Percentiles rank a stretch among this genome's conserved stretches.
Conservation (phyloP, 2,329 filamentous ascomycete genomes). For the Tolypocladium pustulatum region DNA sequence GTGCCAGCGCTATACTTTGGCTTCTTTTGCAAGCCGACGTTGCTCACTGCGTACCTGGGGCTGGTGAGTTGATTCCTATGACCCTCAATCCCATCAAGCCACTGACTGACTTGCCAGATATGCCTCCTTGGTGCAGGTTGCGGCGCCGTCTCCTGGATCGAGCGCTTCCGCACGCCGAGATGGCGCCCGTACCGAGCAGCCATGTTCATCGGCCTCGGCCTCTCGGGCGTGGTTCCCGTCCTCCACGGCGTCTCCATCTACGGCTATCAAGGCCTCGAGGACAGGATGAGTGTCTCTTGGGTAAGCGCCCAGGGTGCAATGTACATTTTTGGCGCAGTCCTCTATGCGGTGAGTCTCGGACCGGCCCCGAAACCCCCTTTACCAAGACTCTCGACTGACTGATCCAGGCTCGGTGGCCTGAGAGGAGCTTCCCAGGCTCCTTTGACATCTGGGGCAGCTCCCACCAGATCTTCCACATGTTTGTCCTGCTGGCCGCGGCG, state of each 20-base stretch:
- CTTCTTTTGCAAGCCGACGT: conserved; percentile 57
- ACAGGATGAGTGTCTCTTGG: conserved; percentile 72
- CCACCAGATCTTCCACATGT: conserved; percentile 91
- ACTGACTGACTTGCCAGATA: conserved; percentile 48
- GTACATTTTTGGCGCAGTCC: conserved; percentile 74
- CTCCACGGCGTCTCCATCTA: conserved; percentile 63
- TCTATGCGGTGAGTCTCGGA: conserved; percentile 62
- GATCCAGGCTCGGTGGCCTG: conserved; percentile 62
- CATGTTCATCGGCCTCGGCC: conserved; percentile 83
- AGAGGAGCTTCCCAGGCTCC: conserved; percentile 62
- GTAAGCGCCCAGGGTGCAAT: conserved; percentile 68
- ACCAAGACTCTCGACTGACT: not conserved
- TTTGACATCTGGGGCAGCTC: conserved; percentile 92
- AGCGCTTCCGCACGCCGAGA: conserved; percentile 70
- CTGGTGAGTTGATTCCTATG: conserved; percentile 44
- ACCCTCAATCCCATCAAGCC: too few relatives aligned
- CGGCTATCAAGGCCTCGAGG: conserved; percentile 54
- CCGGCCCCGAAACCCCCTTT: not conserved
- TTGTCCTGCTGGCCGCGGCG: conserved; percentile 73
- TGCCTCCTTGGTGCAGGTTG: conserved; percentile 67
- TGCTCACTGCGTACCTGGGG: conserved; percentile 63
- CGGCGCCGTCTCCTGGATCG: conserved; percentile 64
- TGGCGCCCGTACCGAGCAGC: conserved; percentile 77
- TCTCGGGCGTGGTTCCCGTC: conserved; percentile 75
- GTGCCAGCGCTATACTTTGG: conserved; percentile 83